A percentile compares a stretch with the other conserved stretches of the same genome.
Conservation (phyloP, 257 asterid genomes). For the Lantana camara region DNA sequence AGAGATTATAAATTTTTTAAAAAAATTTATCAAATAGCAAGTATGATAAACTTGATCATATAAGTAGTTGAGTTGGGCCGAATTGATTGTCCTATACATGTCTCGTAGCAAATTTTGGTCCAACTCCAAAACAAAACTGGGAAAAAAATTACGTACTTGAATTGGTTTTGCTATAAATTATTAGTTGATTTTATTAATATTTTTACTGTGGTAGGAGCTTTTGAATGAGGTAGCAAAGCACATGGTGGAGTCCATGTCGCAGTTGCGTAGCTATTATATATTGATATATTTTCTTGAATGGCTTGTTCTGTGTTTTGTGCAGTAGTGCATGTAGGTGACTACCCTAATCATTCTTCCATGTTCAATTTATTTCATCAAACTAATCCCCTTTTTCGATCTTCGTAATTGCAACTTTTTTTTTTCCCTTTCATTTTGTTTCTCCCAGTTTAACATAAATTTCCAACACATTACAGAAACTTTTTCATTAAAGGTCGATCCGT, state of each 20-base stretch:
- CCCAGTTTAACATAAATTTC: no score
- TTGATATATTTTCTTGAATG: conserved; percentile 38
- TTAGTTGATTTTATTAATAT: background rate
- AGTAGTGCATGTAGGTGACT: conserved; percentile 36
- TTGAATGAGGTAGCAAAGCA: conserved; percentile 23
- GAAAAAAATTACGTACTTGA: background rate
- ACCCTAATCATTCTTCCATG: conserved; percentile 35
- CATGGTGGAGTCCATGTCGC: conserved; percentile 51
- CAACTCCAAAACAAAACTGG: conserved; percentile 16
- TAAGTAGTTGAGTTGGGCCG: no score
- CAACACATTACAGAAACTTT: no score
- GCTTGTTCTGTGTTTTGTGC: conserved; percentile 48
- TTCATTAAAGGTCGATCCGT: no score
- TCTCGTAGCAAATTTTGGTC: no score
- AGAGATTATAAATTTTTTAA: no score
- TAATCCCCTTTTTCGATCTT: background rate
- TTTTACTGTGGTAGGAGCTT: no score
- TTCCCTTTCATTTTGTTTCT: background rate
- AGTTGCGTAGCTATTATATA: background rate
- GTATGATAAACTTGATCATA: no score
- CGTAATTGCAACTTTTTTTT: background rate
- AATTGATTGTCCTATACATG: no score
- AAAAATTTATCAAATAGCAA: no score
- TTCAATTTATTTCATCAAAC: conserved; percentile 1
- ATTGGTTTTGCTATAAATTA: background rate